Evolutionary conservation across 441 rosid species (phyloP), one percentile per base, ranked within the genome.

Genomic region (Populus tomentosa): DNA sequence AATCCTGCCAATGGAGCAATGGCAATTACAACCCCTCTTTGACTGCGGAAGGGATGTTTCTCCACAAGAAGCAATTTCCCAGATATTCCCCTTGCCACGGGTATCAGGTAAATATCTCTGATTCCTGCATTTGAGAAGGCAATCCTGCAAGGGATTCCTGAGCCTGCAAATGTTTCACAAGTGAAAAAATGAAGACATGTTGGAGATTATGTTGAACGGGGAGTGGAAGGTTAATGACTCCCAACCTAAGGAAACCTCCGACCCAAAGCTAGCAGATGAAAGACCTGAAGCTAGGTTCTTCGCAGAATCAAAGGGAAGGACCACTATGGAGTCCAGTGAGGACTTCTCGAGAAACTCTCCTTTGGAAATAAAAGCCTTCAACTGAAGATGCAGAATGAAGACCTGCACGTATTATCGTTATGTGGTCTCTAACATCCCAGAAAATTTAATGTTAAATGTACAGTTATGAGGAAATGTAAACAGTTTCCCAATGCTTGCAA

Each of bases 11-110:
- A 80, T 53, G 93, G 91, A 82, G 94, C 87, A 64, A 87, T 87
- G 21, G 94, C 97, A 66, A 89, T 86, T 33, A 89, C 88, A 35
- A 89, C 76, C 30, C 93, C 97, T 24, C 84, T 77, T 75, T 84
- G 92, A 82, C 87, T 87, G 72, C 86, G 88, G 75, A 89, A 92
- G 65, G 97, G 94, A 84, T 90, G 94, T 78, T 88, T 92, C 89
- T 92, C 92, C 5, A 83, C 90, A 72, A 90, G 93, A 80, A 91
- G 84, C 77, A 89, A 79, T 78, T 86, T 89, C 32, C 94, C 97
- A 81, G 84, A 79, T 74, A 73, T 77, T 69, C 86, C 91, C 9
- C 77, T 80, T 59, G 89, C 84, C 36, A 82, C 75, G 0, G 90
- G 88, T 80, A 90, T 80, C 68, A 88, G 69, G 76, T 84, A 86